phyloP scores from a whole-genome alignment of 2,329 filamentous ascomycete genomes.

The Alternaria brassicae region DNA sequence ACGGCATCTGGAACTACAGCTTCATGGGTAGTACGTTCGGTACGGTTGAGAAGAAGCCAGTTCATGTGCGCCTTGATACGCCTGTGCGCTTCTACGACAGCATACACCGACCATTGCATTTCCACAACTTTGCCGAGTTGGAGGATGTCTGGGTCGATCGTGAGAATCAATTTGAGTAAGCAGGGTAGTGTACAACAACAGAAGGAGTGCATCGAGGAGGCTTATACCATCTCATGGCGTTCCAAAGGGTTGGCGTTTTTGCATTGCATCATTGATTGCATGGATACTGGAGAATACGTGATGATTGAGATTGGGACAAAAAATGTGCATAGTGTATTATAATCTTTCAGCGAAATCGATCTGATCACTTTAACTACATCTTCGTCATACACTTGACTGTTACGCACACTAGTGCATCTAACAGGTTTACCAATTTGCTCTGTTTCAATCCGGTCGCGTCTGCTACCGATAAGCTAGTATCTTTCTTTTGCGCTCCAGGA shows the following conservation, averaged over 20 bases:
- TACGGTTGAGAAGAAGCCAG: constrained; percentile 85
- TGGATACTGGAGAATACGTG: constrained; percentile 6
- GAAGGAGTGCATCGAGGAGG: not conserved
- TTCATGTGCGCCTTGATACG: constrained; percentile 93
- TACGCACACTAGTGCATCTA: not conserved
- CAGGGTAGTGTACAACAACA: not conserved
- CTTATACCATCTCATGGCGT: constrained; percentile 1
- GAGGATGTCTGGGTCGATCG: constrained; percentile 97
- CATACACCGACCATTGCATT: constrained; percentile 90
- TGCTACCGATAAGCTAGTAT: not conserved
- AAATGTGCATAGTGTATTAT: constrained; percentile 36
- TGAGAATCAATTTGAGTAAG: constrained; percentile 86
- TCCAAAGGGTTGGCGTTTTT: constrained; percentile 27
- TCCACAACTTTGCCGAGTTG: constrained; percentile 95
- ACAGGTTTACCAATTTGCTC: not conserved
- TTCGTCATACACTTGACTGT: not conserved
- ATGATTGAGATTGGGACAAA: constrained; percentile 1
- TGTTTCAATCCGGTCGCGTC: not conserved
- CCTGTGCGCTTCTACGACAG: constrained; percentile 89
- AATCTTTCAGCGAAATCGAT: constrained; percentile 15
- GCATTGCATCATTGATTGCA: constrained; percentile 2
- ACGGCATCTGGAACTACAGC: constrained; percentile 93
- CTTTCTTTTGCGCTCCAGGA: constrained; percentile 21
- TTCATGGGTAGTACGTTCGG: constrained; percentile 94
- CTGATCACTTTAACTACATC: not conserved